These are phyloP conservation scores for Persicaria maculosa DNA, from an alignment of 148 eudicot genomes.

Conservation along the genomic window DNA sequence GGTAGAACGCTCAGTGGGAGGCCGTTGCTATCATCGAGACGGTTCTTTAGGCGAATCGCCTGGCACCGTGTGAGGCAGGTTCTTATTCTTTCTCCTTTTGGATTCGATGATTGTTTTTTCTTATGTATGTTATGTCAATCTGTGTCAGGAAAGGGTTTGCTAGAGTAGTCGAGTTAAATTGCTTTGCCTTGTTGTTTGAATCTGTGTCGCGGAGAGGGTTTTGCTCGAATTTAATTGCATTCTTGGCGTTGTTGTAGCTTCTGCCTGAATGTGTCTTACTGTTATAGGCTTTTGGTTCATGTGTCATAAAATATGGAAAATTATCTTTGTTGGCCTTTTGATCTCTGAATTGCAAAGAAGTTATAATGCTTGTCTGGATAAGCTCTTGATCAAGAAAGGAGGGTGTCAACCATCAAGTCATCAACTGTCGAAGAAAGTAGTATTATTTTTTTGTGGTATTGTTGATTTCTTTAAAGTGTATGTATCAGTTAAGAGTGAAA, in stretches of 20 bases:
- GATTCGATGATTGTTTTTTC: slow-evolving; percentile 1
- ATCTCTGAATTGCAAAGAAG: not conserved
- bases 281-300: not conserved
- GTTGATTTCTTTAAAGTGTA: no score
- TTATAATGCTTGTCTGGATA: not conserved
- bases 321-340: not conserved
- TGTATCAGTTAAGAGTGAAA: no score
- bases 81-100: slow-evolving; percentile 35
- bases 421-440: no score
- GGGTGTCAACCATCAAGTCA: not conserved
- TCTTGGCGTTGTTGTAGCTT: not conserved
- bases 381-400: not conserved
- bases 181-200: not conserved
- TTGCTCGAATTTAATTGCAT: not conserved
- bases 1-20: slow-evolving; percentile 96
- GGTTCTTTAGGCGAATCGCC: slow-evolving; percentile 66
- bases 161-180: not conserved
- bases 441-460: no score
- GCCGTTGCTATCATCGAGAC: slow-evolving; percentile 74
- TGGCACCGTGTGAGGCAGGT: slow-evolving; percentile 99
- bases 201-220: not conserved
- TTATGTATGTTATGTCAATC: not conserved
- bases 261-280: not conserved
- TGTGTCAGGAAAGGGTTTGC: not conserved
- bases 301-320: not conserved